A percentile compares a stretch with the other conserved stretches of the same genome.
These are phyloP conservation scores for Entomortierella beljakovae DNA, from an alignment of 192 early-diverging fungal species.

Conservation along the genomic window DNA sequence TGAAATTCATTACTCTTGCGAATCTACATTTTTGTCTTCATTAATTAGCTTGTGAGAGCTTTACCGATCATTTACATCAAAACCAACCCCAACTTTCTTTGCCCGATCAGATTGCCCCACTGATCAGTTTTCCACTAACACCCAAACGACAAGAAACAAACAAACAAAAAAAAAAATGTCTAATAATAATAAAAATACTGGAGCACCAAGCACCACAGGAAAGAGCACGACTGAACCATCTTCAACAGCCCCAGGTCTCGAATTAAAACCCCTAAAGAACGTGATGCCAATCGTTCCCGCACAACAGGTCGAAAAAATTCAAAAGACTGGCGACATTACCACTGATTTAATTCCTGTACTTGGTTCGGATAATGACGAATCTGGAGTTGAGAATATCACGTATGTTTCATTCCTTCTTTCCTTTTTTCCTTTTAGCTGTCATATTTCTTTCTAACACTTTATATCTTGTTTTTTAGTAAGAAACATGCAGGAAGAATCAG, in stretches of 20 bases:
- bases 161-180: neutral
- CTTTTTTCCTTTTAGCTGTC: neutral
- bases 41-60: no score
- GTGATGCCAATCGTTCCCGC: conserved; percentile 54
- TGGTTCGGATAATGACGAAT: conserved; percentile 41
- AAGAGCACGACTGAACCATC: neutral
- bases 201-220: neutral
- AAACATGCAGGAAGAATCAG: conserved; percentile 67
- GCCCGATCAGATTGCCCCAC: no score
- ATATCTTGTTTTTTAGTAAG: conserved; percentile 26
- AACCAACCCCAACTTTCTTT: no score
- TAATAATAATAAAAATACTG: neutral
- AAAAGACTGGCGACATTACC: neutral
- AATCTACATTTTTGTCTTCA: no score
- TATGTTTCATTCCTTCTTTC: neutral
- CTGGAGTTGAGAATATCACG: conserved; percentile 53
- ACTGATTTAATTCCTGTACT: neutral
- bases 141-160: no score
- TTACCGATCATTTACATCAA: no score
- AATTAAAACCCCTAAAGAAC: conserved; percentile 45
- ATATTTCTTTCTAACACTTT: neutral
- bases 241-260: conserved; percentile 7
- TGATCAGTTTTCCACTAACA: no score
- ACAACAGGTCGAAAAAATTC: conserved; percentile 31
- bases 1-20: no score